Base-by-base conservation (phyloP, 2,329 filamentous ascomycete species). In the Ceratocystiopsis sp. region DNA sequence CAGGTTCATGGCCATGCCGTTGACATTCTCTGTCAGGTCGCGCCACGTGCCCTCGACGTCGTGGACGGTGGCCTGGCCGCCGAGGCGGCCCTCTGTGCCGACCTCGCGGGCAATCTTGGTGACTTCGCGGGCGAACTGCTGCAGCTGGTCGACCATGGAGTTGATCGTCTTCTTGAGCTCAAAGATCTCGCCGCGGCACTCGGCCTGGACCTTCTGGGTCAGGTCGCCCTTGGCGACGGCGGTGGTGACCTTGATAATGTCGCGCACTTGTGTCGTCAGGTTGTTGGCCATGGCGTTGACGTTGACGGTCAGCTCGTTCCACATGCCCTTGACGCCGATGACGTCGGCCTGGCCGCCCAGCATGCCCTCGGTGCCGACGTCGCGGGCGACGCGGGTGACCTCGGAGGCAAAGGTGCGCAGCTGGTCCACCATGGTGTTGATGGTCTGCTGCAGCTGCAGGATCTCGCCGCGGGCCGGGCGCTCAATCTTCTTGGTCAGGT, bases 161-260 rank as follows among this genome's bases (percentile, higher is more conserved):
- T 98, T 98, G 68, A 96, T 98, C 39, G 91, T 96, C 47, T 86
- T 87, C 64, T 98, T 98, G 56, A 98, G 80, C 65, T 84, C 85
- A 57, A 78, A 82, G 55, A 87, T 96, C 69, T 89, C 91, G 61
- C 82, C 93, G 65, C 79, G 82, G 63, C 83, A 89, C 56, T 84
- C 85, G 48, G 87, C 87, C 60, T 93, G 85, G 35, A 98, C 89
- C 61, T 95, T 95, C 61, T 94, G 89, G 41, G 87, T 95, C 53
- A 98, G 70, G 59, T 98, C 91, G 63, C 89, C 89, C 62, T 77
- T 78, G 53, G 77, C 77, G 51, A 81, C 77, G 47, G 77, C 77
- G 32, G 77, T 81, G 32, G 77, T 81, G 49, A 81, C 77, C 61
- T 78, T 80, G 54, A 93, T 93, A 61, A 96, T 98, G 61, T 96